These are phyloP conservation scores for Chaetomiaceae sp. DNA, from an alignment of 2,329 filamentous ascomycete species.

Conservation along the genomic window DNA sequence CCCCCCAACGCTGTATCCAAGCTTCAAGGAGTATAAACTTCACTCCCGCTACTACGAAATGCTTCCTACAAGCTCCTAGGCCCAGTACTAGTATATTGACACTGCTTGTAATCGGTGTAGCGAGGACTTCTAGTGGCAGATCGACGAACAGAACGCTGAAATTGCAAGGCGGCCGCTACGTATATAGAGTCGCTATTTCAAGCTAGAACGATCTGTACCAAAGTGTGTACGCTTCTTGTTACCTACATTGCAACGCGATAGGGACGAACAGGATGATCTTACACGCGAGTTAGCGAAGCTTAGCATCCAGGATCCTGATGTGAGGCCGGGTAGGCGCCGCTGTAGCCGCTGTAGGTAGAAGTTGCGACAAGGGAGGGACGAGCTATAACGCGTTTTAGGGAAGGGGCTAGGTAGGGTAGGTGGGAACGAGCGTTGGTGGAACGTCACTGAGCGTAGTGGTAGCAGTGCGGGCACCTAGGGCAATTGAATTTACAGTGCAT, in stretches of 20 bases:
- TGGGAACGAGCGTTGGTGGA: neutral
- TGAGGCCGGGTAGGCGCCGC: slow-evolving; percentile 1
- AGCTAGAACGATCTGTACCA: slow-evolving; percentile 5
- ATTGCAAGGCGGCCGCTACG: neutral
- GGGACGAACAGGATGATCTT: slow-evolving; percentile 9
- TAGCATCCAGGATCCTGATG: slow-evolving; percentile 5
- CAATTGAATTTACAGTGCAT: slow-evolving; percentile 6
- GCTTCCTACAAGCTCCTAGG: too few relatives aligned
- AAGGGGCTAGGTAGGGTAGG: neutral
- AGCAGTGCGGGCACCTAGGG: slow-evolving; percentile 4
- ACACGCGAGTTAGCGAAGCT: slow-evolving; percentile 11
- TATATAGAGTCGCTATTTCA: slow-evolving; percentile 8
- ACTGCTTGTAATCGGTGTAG: slow-evolving; percentile 2
- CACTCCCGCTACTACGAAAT: too few relatives aligned
- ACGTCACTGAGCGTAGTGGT: neutral
- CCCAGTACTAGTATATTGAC: slow-evolving; percentile 1
- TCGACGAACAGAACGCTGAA: slow-evolving; percentile 6
- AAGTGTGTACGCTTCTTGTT: slow-evolving; percentile 12
- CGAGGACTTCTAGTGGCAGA: neutral
- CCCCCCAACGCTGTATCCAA: too few relatives aligned
- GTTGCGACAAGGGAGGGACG: slow-evolving; percentile 1
- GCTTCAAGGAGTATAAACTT: too few relatives aligned
- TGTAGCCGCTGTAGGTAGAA: slow-evolving; percentile 11
- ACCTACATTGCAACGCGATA: slow-evolving; percentile 8
- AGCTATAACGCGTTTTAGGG: slow-evolving; percentile 9